These are phyloP conservation scores for Rachicladosporium sp. DNA, from an alignment of 2,329 filamentous ascomycete species.

Conservation along the genomic window DNA sequence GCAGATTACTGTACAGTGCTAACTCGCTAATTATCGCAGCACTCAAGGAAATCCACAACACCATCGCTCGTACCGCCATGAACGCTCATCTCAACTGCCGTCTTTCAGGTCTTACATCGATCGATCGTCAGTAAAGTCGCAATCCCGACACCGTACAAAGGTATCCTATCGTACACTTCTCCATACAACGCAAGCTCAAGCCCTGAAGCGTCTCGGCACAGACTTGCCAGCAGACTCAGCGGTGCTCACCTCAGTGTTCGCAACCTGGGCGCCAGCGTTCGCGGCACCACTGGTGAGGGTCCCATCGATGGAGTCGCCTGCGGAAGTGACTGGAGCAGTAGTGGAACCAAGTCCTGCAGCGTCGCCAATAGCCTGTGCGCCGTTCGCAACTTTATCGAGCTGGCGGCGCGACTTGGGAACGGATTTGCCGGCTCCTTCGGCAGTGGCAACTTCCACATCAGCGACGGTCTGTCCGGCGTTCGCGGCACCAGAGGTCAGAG, in stretches of 20 bases:
- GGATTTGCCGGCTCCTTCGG: constrained; percentile 4
- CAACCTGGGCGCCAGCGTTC: constrained; percentile 8
- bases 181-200: no score
- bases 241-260: constrained; percentile 7
- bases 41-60: no score
- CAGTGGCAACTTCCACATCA: constrained; percentile 4
- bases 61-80: no score
- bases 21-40: no score
- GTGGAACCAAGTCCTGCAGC: constrained; percentile 6
- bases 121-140: no score
- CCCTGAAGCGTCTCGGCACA: background rate
- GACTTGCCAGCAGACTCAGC: constrained; percentile 9
- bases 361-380: constrained; percentile 6
- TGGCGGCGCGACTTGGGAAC: constrained; percentile 10
- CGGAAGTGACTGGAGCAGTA: constrained; percentile 5
- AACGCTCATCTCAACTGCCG: no score
- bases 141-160: no score
- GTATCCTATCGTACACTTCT: no score
- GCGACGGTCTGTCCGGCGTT: constrained; percentile 6
- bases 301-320: constrained; percentile 9
- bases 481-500: constrained; percentile 6
- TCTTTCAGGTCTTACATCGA: no score
- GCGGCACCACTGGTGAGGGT: constrained; percentile 9
- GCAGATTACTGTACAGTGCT: no score
- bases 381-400: constrained; percentile 16